phyloP scores from a whole-genome alignment of 2,329 filamentous ascomycete species.

The Monilinia aucupariae region DNA sequence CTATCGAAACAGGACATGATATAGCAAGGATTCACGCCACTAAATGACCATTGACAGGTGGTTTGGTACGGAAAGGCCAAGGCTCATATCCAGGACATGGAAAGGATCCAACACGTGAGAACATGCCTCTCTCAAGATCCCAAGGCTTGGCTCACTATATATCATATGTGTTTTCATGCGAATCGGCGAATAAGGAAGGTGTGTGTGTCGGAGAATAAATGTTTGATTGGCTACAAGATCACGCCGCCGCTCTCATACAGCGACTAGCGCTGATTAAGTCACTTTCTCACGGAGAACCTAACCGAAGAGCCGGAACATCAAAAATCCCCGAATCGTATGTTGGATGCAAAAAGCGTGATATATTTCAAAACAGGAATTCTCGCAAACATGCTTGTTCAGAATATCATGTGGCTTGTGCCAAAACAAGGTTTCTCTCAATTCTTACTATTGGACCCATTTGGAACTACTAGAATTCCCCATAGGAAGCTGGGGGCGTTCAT shows the following conservation, averaged over 20 bases:
- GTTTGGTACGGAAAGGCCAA: background rate
- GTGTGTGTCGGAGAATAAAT: background rate
- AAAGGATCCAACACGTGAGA: conserved; percentile 10
- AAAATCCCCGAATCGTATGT: conserved; percentile 4
- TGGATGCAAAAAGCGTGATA: background rate
- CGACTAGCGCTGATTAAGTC: conserved; percentile 14
- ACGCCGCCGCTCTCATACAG: conserved; percentile 8
- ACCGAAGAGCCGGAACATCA: conserved; percentile 15
- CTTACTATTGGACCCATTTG: background rate
- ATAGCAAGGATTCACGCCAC: conserved; percentile 6
- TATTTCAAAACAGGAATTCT: conserved; percentile 7
- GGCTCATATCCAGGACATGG: background rate
- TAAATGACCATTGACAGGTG: conserved; percentile 12
- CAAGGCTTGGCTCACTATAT: background rate
- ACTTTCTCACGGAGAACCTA: conserved; percentile 11
- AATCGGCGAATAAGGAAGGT: background rate
- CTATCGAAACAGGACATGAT: conserved; percentile 1
- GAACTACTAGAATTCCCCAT: background rate
- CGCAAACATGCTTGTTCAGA: conserved; percentile 7
- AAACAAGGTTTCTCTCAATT: background rate
- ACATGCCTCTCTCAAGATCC: background rate
- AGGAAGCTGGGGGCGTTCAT: background rate
- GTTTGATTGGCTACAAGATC: conserved; percentile 5
- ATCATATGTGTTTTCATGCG: background rate
- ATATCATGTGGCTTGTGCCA: conserved; percentile 14